Base-by-base conservation (phyloP, 176 grass and related monocot species). In the Calamus simplicifolius region DNA sequence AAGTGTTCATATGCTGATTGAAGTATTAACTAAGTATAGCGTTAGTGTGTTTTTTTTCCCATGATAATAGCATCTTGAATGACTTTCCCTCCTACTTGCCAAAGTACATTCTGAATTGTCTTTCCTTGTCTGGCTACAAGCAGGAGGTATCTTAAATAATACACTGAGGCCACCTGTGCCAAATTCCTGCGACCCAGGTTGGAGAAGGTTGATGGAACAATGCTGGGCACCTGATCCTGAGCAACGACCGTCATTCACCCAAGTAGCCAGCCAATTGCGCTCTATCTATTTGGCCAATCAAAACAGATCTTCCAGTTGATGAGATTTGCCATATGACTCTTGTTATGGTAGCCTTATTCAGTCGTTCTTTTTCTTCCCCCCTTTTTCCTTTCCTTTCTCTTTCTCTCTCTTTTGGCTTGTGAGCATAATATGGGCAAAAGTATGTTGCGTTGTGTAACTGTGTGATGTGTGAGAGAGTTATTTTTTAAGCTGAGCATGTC, bases 91-190 rank as follows among this genome's bases (percentile, higher is more conserved):
- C 26, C 14, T 77, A 21, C 26, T 14, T 35, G 4, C 38, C 43
- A 57, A 64, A 14, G 14, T 4, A 43, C 7, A 16, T 35, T 18
- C 18, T 48, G 6, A 43, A 38, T 13, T 56, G 16, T 30, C 2
- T 26, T 31, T 25, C 2, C 5, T 10, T 3, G 7, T 10, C 35
- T 48, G 7, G 4, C 35, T 48, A 18, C 12, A 51, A 57, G 59
- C 69, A 96, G 91, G 83, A 50, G 91, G 91, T 25, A 87, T 96
- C 74, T 62, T 96, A 61, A 90, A 68, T 49, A 87, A 88, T 68
- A 96, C 86, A 26, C 51, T 96, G 38, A 81, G 91, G 61, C 91
- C 91, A 8, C 68, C 61, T 1, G 83, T 96, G 75, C 83, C 91
- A 62, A 59, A 14, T 66, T 87, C 86, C 43, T 96, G 86, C 48